Conservation (phyloP, 495 filamentous ascomycete species). For the Daldinia bambusicola region DNA sequence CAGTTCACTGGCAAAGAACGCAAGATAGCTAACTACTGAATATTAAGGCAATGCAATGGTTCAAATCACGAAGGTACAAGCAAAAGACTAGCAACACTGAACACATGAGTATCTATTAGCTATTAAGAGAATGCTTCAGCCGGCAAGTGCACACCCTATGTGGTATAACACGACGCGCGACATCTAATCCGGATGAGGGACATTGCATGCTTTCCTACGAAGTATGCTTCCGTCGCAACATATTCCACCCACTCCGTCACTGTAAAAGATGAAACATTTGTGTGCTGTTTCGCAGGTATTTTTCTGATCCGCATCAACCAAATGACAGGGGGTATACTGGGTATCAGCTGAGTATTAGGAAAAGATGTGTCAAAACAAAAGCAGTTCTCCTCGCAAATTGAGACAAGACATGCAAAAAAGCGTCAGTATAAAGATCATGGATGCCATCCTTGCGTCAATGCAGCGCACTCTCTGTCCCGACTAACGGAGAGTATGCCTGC, state of each 20-base stretch:
- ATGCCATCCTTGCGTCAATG: constrained; percentile 39
- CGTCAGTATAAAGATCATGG: constrained; percentile 50
- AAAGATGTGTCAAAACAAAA: constrained; percentile 48
- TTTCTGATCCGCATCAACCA: constrained; percentile 47
- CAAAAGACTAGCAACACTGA: constrained; percentile 29
- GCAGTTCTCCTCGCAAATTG: constrained; percentile 47
- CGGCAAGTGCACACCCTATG: constrained; percentile 34
- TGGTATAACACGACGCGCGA: constrained; percentile 42
- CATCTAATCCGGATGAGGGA: constrained; percentile 38
- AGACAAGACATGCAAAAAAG: constrained; percentile 50
- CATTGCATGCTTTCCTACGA: constrained; percentile 26
- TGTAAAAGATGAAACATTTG: constrained; percentile 42
- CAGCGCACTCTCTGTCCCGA: constrained; percentile 29
- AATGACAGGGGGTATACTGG: constrained; percentile 53
- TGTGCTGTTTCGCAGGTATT: constrained; percentile 42
- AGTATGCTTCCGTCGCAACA: constrained; percentile 24
- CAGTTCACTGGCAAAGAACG: neutral
- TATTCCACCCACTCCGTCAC: constrained; percentile 40
- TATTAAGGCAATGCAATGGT: neutral
- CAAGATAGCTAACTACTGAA: neutral
- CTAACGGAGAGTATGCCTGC: constrained; percentile 22
- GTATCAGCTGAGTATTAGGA: constrained; percentile 52
- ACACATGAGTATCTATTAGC: constrained; percentile 51
- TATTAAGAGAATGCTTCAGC: constrained; percentile 51
- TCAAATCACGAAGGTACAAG: constrained; percentile 1